These are phyloP conservation scores for Aegilops tauschii DNA, from an alignment of 176 grass and related monocot species.

Conservation along the genomic window DNA sequence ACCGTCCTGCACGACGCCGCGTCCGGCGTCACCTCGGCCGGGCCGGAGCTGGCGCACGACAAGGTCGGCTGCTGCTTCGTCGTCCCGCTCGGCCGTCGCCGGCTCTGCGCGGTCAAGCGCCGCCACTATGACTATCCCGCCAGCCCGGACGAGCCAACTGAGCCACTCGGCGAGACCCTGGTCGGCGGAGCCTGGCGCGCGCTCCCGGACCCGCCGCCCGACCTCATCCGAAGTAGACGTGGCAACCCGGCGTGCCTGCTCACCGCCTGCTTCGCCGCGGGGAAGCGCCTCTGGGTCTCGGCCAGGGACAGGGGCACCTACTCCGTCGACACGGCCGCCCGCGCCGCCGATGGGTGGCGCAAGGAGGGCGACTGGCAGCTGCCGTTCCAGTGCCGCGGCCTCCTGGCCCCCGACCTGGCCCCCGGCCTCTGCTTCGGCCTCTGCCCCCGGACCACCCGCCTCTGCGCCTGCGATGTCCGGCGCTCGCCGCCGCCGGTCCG, in stretches of 20 bases:
- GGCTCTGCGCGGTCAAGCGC: not conserved
- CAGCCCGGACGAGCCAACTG: not conserved
- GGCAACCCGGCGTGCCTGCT: not conserved
- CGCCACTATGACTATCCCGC: not conserved
- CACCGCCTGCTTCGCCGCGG: not conserved
- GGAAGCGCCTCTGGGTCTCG: not conserved
- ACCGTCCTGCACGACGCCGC: not conserved
- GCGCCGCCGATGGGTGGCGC: not conserved
- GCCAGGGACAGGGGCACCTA: not conserved
- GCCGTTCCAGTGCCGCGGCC: not conserved
- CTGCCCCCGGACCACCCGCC: not conserved
- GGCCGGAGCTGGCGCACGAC: not conserved
- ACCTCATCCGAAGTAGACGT: too few species aligned
- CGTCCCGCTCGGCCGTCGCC: not conserved
- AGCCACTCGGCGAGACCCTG: not conserved
- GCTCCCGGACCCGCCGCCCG: not conserved
- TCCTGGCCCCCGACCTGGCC: not conserved
- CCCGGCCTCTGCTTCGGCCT: not conserved
- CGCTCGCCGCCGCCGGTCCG: not conserved
- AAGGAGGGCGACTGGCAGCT: not conserved
- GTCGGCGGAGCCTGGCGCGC: not conserved
- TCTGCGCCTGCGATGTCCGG: not conserved
- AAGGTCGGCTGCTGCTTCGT: not conserved
- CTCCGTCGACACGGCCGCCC: not conserved
- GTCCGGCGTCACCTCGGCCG: not conserved